Conservation (phyloP, 179 eudicot genomes). For the Sideroxylon spinosum region DNA sequence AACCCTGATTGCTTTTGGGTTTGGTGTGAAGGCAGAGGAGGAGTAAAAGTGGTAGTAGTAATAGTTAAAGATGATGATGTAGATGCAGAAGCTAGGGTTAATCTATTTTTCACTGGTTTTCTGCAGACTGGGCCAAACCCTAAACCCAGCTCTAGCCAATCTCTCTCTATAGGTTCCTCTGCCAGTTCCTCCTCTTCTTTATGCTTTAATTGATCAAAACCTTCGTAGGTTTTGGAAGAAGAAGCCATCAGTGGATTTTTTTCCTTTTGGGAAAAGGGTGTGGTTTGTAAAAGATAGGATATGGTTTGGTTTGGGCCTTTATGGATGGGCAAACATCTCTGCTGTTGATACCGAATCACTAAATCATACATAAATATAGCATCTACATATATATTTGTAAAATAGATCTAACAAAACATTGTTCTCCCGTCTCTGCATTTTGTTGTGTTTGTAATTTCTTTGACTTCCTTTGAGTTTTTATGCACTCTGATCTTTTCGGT, state of each 20-base stretch:
- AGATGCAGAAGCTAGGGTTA: neutral
- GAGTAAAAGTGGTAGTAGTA: neutral
- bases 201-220: neutral
- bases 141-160: constrained; percentile 2
- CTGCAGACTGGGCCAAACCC: constrained; percentile 1
- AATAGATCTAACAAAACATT: too few species aligned
- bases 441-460: neutral
- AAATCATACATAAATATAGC: neutral
- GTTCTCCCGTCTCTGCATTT: neutral
- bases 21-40: neutral
- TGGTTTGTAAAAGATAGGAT: neutral
- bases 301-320: constrained; percentile 9
- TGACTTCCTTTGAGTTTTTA: neutral
- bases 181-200: neutral
- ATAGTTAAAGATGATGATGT: too few species aligned
- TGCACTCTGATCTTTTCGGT: neutral
- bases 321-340: neutral
- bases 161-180: neutral
- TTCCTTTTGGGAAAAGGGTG: too few species aligned
- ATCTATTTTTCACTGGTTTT: neutral
- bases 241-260: neutral
- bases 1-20: neutral
- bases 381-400: too few species aligned
- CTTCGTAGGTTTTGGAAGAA: constrained; percentile 6
- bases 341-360: neutral